phyloP scores from a whole-genome alignment of 1,284 basidiomycete genomes.

The Coniferiporia weirii region DNA sequence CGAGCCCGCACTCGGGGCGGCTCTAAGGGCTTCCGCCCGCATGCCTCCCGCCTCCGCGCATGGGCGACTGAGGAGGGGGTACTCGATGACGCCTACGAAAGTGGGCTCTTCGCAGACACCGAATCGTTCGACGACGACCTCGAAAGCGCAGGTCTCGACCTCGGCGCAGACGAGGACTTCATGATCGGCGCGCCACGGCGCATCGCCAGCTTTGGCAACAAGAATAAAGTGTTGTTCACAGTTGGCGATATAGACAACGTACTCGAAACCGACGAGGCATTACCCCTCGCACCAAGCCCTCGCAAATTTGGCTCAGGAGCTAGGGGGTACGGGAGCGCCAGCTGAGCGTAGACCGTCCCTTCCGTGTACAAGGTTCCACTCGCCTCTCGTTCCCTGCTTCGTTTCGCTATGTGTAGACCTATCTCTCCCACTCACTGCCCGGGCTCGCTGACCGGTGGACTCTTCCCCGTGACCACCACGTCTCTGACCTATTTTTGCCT shows the following conservation, averaged over 20 bases:
- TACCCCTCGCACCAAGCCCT: not conserved
- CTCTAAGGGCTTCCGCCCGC: not conserved
- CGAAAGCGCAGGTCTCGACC: not conserved
- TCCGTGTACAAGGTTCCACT: too few species aligned
- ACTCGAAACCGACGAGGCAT: not conserved
- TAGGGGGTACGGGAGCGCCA: not conserved
- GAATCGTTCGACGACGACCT: not conserved
- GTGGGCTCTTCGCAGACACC: not conserved
- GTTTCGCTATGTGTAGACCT: too few species aligned
- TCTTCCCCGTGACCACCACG: too few species aligned
- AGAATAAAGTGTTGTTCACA: not conserved
- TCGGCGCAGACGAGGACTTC: constrained; percentile 4
- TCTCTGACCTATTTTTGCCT: too few species aligned
- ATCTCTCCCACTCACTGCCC: too few species aligned
- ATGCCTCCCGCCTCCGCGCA: not conserved
- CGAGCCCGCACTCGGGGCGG: not conserved
- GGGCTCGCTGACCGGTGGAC: too few species aligned
- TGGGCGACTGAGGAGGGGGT: constrained; percentile 1
- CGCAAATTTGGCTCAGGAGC: not conserved
- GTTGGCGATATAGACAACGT: not conserved
- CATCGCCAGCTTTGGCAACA: not conserved
- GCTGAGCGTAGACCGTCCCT: not conserved
- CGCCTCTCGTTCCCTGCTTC: too few species aligned
- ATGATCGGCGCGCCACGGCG: not conserved
- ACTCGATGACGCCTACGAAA: not conserved